A percentile compares a stretch with the other conserved stretches of the same genome.
Conservation (phyloP, 257 asterid genomes). For the Vinca minor region DNA sequence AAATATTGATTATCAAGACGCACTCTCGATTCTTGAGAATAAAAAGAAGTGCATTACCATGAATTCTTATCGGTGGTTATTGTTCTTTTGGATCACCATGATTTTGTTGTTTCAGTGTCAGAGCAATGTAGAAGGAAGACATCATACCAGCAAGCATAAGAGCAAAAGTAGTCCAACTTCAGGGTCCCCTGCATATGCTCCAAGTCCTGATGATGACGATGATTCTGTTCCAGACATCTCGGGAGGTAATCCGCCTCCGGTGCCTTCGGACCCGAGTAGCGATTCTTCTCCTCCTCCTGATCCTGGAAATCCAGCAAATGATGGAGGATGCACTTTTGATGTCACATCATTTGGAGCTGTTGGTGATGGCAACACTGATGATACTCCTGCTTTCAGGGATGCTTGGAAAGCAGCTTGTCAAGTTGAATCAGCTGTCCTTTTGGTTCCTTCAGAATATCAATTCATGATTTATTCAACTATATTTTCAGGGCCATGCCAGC, state of each 20-base stretch:
- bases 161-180: constrained; percentile 9
- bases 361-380: constrained; percentile 72
- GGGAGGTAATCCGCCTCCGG: constrained; percentile 11
- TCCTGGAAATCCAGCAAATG: constrained; percentile 15
- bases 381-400: constrained; percentile 67
- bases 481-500: constrained; percentile 81
- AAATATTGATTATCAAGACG: neutral
- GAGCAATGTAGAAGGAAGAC: constrained; percentile 36
- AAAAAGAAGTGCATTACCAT: constrained; percentile 12
- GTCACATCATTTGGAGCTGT: constrained; percentile 65
- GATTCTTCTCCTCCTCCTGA: constrained; percentile 16
- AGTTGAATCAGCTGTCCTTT: constrained; percentile 48
- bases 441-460: constrained; percentile 42
- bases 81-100: constrained; percentile 14
- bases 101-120: constrained; percentile 17
- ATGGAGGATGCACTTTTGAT: constrained; percentile 43
- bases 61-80: constrained; percentile 17
- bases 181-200: constrained; percentile 25
- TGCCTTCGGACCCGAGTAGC: constrained; percentile 39
- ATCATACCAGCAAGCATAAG: constrained; percentile 32
- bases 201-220: constrained; percentile 15
- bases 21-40: neutral
- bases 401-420: constrained; percentile 94
- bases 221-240: constrained; percentile 17
- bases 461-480: constrained; percentile 76